Evolutionary conservation across 192 early-diverging fungal species (phyloP).

Genomic region (Rhizophagus clarus): DNA sequence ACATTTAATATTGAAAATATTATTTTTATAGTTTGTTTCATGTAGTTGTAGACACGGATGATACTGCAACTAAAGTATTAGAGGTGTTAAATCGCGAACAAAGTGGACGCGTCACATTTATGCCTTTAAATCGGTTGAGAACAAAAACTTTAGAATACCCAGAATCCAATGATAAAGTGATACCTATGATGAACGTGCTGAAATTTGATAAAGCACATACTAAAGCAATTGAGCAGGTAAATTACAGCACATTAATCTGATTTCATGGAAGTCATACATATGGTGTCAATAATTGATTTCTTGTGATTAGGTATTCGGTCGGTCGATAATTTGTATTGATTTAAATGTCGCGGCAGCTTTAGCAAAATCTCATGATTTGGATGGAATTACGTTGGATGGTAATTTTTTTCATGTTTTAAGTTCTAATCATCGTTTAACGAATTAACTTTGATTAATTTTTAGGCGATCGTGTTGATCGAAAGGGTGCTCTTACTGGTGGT

Average conservation of each 20-base stretch:
- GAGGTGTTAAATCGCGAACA: slow-evolving; percentile 58
- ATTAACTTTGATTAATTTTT: neutral
- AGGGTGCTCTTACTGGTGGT: slow-evolving; percentile 92
- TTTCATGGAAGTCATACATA: neutral
- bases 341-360: slow-evolving; percentile 80
- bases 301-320: slow-evolving; percentile 73
- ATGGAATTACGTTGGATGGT: slow-evolving; percentile 85
- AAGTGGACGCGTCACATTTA: slow-evolving; percentile 89
- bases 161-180: slow-evolving; percentile 66
- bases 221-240: slow-evolving; percentile 82
- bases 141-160: slow-evolving; percentile 64
- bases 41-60: slow-evolving; percentile 93
- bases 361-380: slow-evolving; percentile 75
- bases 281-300: neutral
- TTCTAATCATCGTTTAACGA: slow-evolving; percentile 1
- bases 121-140: slow-evolving; percentile 90
- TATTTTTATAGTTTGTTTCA: slow-evolving; percentile 79
- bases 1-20: neutral
- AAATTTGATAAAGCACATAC: slow-evolving; percentile 68
- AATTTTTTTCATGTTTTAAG: slow-evolving; percentile 11
- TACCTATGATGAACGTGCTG: slow-evolving; percentile 78
- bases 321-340: slow-evolving; percentile 82
- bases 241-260: neutral
- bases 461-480: slow-evolving; percentile 89
- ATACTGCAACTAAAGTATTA: slow-evolving; percentile 80